Base-by-base conservation (phyloP, 1,284 basidiomycete genomes). In the Tylopilus orsonianus region DNA sequence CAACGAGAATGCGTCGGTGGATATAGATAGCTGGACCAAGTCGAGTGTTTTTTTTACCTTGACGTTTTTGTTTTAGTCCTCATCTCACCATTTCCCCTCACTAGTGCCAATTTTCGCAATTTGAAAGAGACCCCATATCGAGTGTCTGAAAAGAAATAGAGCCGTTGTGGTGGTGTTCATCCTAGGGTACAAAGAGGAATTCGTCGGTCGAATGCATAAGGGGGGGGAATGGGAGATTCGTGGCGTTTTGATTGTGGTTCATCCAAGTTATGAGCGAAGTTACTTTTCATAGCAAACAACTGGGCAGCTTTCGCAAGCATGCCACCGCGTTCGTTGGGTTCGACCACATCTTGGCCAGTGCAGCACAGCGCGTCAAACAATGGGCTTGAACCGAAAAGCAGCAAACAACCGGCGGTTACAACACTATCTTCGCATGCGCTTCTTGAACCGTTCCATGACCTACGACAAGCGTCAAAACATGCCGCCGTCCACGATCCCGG, bases 401-500 rank as follows among this genome's bases (percentile, higher is more conserved):
- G 14, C 1, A n/a, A 36, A 30, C 27, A 16, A 32, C 16, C 22
- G n/a, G 1, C 8, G 14, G n/a, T 20, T 18, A 23, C 3, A 14
- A 6, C 71, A 60, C 5, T 71, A 86, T 65, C 84, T 86, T 37
- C 85, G 79, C 87, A 91, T 90, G 27, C 88, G 73, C 66, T 91
- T 91, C 74, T 90, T 91, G 74, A 91, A 92, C 16, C 88, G 80
- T 65, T 90, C 87, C 87, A 91, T 88, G 47, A 88, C 86, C 87
- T 90, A 57, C 14, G 8, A 18, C 16, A 9, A 32, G 9, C 37
- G 33, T 37, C 37, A 40, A 33, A 33, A 41, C 18, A 35, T 6
- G 5, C 10, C 13, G 14, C 37, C 58, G 14, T 14, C n/a, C 37
- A 18, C 22, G 10, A 12, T 12, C 13, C 0, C 23, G 16, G 2